phyloP scores from a whole-genome alignment of 306 rosid genomes.

The Fragaria nilgerrensis region DNA sequence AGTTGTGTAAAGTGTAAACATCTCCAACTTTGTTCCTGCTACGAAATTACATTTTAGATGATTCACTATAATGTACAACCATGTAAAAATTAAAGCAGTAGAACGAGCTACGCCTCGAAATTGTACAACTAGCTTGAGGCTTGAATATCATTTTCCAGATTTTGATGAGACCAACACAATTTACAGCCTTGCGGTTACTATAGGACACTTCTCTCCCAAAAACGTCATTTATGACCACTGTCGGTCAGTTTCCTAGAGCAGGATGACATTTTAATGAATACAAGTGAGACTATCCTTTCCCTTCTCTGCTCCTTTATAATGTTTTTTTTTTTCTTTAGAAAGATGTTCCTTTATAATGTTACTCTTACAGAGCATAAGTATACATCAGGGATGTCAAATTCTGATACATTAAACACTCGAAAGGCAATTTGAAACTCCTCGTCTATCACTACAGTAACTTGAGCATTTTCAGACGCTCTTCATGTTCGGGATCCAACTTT shows the following conservation, averaged over 20 bases:
- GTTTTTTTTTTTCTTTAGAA: not conserved
- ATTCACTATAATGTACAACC: not conserved
- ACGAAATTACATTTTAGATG: not conserved
- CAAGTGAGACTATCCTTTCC: conserved; percentile 19
- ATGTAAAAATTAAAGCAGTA: not conserved
- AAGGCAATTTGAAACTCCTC: conserved; percentile 12
- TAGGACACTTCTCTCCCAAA: not conserved
- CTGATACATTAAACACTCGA: conserved; percentile 11
- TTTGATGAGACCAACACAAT: not conserved
- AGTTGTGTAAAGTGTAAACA: too few relatives aligned
- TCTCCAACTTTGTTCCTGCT: not conserved
- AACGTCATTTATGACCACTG: not conserved
- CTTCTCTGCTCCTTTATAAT: conserved; percentile 23
- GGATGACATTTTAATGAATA: conserved; percentile 2
- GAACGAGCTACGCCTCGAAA: not conserved
- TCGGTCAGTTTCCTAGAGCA: not conserved
- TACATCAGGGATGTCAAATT: conserved; percentile 9
- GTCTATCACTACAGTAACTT: conserved; percentile 55
- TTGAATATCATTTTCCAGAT: not conserved
- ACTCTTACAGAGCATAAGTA: conserved; percentile 6
- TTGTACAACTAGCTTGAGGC: not conserved
- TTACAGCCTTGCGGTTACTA: not conserved
- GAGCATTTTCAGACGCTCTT: conserved; percentile 91
- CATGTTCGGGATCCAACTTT: conserved; percentile 83
- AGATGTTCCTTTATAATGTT: conserved; percentile 18